A percentile compares a stretch with the other conserved stretches of the same genome.
Evolutionary conservation across 106 monocot genomes (phyloP).

Genomic region (Iris macrosiphon): DNA sequence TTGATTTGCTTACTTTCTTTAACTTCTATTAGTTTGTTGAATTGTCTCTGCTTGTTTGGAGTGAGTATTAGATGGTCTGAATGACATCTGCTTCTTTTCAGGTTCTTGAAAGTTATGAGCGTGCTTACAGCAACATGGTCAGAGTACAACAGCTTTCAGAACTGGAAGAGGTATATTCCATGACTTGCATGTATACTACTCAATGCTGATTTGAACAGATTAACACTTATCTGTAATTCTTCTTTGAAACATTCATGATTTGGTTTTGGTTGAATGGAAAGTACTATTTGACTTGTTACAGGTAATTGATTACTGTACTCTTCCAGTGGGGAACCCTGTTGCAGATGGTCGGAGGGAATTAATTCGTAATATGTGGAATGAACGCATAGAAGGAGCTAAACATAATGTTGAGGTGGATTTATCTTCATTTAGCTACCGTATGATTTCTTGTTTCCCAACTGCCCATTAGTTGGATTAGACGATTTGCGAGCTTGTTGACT

Average conservation of each 20-base stretch:
- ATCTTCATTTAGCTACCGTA: too few relatives aligned
- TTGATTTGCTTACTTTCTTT: too few relatives aligned
- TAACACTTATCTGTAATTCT: too few relatives aligned
- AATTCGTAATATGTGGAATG: slow-evolving; percentile 90
- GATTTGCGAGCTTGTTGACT: too few relatives aligned
- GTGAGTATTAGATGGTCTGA: too few relatives aligned
- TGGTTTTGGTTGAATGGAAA: background rate
- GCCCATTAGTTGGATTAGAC: too few relatives aligned
- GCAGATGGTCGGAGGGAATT: slow-evolving; percentile 64
- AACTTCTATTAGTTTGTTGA: too few relatives aligned
- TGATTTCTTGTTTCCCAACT: too few relatives aligned
- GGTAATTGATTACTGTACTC: slow-evolving; percentile 91
- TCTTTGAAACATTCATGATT: too few relatives aligned
- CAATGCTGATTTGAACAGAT: background rate
- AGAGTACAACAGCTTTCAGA: slow-evolving; percentile 81
- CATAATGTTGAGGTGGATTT: slow-evolving; percentile 88
- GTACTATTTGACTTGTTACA: slow-evolving; percentile 2
- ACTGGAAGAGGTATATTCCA: slow-evolving; percentile 50
- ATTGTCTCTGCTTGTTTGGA: too few relatives aligned
- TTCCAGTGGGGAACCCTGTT: slow-evolving; percentile 47
- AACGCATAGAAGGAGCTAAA: slow-evolving; percentile 72
- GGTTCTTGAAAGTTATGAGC: slow-evolving; percentile 89
- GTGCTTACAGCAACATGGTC: slow-evolving; percentile 88
- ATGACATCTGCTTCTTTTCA: too few relatives aligned
- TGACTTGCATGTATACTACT: background rate